Conservation (phyloP, 2,329 filamentous ascomycete species). For the Arachnopeziza araneosa region DNA sequence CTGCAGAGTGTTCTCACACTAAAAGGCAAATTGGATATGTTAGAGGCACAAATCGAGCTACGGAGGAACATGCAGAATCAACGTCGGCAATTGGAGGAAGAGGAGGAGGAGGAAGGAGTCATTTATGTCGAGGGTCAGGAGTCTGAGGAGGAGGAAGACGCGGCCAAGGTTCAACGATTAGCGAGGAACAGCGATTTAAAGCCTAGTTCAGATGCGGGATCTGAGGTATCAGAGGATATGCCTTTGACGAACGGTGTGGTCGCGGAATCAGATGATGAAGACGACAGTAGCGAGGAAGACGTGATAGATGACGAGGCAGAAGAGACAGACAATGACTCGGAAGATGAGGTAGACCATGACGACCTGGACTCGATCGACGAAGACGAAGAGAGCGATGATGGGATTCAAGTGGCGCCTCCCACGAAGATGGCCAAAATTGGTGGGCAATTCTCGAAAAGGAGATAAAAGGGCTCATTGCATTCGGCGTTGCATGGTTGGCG, state of each 20-base stretch:
- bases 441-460: constrained; percentile 22
- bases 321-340: constrained; percentile 34
- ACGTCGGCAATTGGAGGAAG: constrained; percentile 34
- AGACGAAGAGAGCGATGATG: constrained; percentile 39
- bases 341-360: constrained; percentile 42
- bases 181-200: constrained; percentile 19
- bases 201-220: constrained; percentile 24
- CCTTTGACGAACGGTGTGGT: constrained; percentile 40
- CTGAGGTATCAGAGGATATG: constrained; percentile 33
- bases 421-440: constrained; percentile 24
- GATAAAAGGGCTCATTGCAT: constrained; percentile 12
- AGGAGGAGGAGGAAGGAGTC: constrained; percentile 51
- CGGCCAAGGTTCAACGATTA: constrained; percentile 36
- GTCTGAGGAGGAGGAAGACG: constrained; percentile 51
- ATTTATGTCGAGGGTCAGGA: constrained; percentile 81
- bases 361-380: constrained; percentile 38
- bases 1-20: constrained; percentile 77
- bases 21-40: constrained; percentile 93
- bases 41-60: constrained; percentile 82
- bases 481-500: background rate
- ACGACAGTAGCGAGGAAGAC: constrained; percentile 36
- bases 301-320: constrained; percentile 47
- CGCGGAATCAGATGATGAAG: constrained; percentile 42
- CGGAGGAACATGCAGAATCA: constrained; percentile 60
- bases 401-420: constrained; percentile 18